These are phyloP conservation scores for Candida quercuum DNA, from an alignment of 805 yeast species.

Conservation along the genomic window DNA sequence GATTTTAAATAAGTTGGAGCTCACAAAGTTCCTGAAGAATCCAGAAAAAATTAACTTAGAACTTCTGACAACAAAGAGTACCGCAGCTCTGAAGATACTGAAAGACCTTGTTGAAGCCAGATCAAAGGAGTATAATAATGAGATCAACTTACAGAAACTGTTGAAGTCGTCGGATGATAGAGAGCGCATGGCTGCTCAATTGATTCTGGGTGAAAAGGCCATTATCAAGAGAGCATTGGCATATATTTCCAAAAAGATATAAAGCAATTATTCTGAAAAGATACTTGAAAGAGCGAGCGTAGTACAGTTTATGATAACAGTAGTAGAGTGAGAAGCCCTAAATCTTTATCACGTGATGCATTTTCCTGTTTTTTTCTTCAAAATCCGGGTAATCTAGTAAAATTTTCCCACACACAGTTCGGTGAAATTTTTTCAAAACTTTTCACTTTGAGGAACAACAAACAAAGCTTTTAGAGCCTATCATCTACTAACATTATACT, in stretches of 20 bases:
- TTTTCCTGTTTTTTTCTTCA: neutral
- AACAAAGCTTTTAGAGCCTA: neutral
- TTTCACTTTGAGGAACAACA: neutral
- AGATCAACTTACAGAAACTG: slow-evolving; percentile 7
- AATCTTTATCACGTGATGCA: neutral
- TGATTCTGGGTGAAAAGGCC: slow-evolving; percentile 13
- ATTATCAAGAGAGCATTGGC: slow-evolving; percentile 12
- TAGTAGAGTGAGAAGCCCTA: no score
- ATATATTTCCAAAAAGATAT: slow-evolving; percentile 9
- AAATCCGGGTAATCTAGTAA: neutral
- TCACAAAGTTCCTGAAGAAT: slow-evolving; percentile 21
- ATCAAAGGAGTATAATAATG: slow-evolving; percentile 9
- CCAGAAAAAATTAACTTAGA: slow-evolving; percentile 13
- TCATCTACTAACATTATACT: slow-evolving; percentile 14
- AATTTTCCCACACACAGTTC: no score
- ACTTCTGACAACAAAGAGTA: slow-evolving; percentile 12
- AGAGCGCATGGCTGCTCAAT: slow-evolving; percentile 13
- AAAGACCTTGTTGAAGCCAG: slow-evolving; percentile 15
- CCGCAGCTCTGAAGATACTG: slow-evolving; percentile 17
- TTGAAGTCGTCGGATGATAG: slow-evolving; percentile 11
- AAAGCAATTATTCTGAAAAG: no score
- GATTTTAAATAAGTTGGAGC: slow-evolving; percentile 24
- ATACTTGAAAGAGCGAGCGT: no score
- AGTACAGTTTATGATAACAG: no score
- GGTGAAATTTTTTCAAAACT: no score